phyloP scores from a whole-genome alignment of 768 basidiomycete species.

The Trametes cinnabarina region DNA sequence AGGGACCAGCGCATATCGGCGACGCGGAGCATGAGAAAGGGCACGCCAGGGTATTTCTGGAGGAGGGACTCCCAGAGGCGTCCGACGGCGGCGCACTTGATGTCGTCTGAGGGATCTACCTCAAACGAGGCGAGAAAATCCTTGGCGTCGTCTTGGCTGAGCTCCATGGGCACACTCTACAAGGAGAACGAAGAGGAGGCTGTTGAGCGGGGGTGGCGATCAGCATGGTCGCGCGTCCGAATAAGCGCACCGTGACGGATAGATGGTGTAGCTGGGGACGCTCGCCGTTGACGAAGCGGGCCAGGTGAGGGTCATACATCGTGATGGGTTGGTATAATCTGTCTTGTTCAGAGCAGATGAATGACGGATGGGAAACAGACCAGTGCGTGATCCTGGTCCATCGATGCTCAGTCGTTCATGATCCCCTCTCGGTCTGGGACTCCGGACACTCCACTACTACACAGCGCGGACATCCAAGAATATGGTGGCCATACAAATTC shows the following conservation, averaged over 20 bases:
- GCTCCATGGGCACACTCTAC: slow-evolving; percentile 11
- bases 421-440: no score
- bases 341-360: neutral
- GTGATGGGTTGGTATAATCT: neutral
- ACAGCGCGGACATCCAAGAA: no score
- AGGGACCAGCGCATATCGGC: slow-evolving; percentile 16
- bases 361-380: neutral
- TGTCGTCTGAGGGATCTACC: slow-evolving; percentile 8
- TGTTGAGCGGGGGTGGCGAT: neutral
- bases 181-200: neutral
- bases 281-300: slow-evolving; percentile 15
- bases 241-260: slow-evolving; percentile 14
- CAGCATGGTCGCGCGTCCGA: neutral
- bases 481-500: no score
- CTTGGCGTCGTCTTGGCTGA: slow-evolving; percentile 7
- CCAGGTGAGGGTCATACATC: slow-evolving; percentile 13
- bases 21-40: slow-evolving; percentile 14
- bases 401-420: no score
- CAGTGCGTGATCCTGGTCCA: neutral
- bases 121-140: slow-evolving; percentile 9
- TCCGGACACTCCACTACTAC: neutral
- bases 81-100: slow-evolving; percentile 10
- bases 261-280: slow-evolving; percentile 12
- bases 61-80: slow-evolving; percentile 16
- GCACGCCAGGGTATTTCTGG: slow-evolving; percentile 12